Percentiles rank a stretch among this genome's conserved stretches.
These are phyloP conservation scores for Diutina catenulata DNA, from an alignment of 1,139 yeast species.

Conservation along the genomic window DNA sequence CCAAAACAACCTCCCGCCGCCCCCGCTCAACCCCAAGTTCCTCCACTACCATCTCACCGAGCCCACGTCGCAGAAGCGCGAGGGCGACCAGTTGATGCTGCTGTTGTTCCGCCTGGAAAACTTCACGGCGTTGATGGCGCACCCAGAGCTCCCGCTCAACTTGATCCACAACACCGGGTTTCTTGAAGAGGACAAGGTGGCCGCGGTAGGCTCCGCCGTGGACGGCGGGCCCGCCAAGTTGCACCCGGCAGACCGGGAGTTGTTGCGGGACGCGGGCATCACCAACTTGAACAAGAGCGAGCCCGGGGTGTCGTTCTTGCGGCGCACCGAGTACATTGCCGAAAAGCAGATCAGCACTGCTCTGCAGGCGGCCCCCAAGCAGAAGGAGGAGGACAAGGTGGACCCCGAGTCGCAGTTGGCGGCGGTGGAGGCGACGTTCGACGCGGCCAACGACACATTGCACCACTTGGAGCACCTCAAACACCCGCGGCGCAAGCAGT, in stretches of 20 bases:
- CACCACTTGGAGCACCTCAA: constrained; percentile 31
- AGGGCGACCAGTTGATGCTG: constrained; percentile 54
- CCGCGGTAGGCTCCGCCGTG: constrained; percentile 23
- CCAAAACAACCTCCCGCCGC: constrained; percentile 83
- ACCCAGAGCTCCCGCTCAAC: constrained; percentile 68
- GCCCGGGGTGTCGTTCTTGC: constrained; percentile 68
- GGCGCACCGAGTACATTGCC: constrained; percentile 88
- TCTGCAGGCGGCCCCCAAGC: constrained; percentile 6
- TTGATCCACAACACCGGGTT: constrained; percentile 56
- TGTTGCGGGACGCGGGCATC: constrained; percentile 69
- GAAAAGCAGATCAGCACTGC: constrained; percentile 18
- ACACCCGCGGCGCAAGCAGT: constrained; percentile 69
- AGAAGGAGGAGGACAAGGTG: constrained; percentile 19
- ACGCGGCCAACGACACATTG: constrained; percentile 39
- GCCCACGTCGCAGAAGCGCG: constrained; percentile 20
- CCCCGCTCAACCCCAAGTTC: constrained; percentile 84
- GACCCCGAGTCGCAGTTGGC: constrained; percentile 56
- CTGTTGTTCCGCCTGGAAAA: constrained; percentile 71
- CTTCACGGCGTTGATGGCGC: constrained; percentile 50
- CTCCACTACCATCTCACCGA: constrained; percentile 41
- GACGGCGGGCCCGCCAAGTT: constrained; percentile 24
- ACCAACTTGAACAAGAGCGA: constrained; percentile 37
- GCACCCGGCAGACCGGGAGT: constrained; percentile 66
- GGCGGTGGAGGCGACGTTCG: constrained; percentile 71
- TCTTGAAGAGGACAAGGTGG: constrained; percentile 50